These are phyloP conservation scores for Jamesozyma piceae DNA, from an alignment of 805 yeast species.

Conservation along the genomic window DNA sequence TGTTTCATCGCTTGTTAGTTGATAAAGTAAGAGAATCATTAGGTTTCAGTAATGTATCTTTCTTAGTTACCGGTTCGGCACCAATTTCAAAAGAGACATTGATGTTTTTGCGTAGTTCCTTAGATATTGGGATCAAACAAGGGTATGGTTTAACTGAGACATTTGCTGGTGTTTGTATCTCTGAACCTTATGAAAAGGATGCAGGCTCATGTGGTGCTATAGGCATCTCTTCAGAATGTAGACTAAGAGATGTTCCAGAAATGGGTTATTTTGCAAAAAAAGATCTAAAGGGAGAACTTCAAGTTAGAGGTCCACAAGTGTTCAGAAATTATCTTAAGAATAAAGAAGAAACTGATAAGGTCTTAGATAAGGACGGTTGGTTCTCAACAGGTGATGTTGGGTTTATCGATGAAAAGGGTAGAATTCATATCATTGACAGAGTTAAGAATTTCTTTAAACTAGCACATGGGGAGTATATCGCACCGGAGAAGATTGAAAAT, in stretches of 20 bases:
- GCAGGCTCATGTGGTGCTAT: slow-evolving; percentile 56
- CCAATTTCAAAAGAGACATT: slow-evolving; percentile 59
- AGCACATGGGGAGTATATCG: slow-evolving; percentile 59
- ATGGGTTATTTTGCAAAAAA: slow-evolving; percentile 42
- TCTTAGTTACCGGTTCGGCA: slow-evolving; percentile 52
- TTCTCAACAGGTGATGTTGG: slow-evolving; percentile 63
- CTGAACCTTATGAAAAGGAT: slow-evolving; percentile 38
- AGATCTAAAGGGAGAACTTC: slow-evolving; percentile 49
- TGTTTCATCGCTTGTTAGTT: slow-evolving; percentile 30
- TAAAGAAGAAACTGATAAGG: slow-evolving; percentile 43
- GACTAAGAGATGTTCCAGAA: slow-evolving; percentile 54
- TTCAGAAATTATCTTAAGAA: slow-evolving; percentile 49
- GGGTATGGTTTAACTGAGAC: slow-evolving; percentile 75
- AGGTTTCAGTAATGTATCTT: slow-evolving; percentile 39
- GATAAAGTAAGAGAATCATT: slow-evolving; percentile 37
- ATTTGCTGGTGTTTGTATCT: slow-evolving; percentile 48
- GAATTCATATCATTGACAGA: slow-evolving; percentile 56
- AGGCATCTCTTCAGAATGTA: slow-evolving; percentile 45
- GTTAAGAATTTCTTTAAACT: slow-evolving; percentile 72
- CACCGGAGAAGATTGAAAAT: slow-evolving; percentile 69
- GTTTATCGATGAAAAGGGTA: slow-evolving; percentile 41
- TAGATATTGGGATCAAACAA: slow-evolving; percentile 47
- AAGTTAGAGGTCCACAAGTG: slow-evolving; percentile 56
- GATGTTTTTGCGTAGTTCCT: slow-evolving; percentile 50
- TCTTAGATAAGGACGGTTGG: slow-evolving; percentile 52